Percentiles rank a stretch among this genome's conserved stretches.
These are phyloP conservation scores for Baffinella frigidus DNA, from an alignment of 208 protist species.

Conservation along the genomic window DNA sequence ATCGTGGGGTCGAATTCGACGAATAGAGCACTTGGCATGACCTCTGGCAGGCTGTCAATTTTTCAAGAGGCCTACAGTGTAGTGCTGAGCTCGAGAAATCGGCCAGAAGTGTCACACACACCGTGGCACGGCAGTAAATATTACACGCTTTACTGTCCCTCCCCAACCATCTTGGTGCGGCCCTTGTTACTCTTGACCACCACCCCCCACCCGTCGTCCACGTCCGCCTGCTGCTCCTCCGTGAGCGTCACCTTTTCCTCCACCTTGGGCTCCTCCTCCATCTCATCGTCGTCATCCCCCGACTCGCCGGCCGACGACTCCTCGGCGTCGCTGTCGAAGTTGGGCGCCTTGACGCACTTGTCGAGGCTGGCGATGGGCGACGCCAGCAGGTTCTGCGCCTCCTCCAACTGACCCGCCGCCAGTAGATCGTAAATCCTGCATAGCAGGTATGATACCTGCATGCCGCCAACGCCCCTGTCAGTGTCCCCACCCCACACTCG, in stretches of 20 bases:
- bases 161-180: no score
- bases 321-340: background rate
- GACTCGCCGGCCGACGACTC: background rate
- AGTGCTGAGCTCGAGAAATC: no score
- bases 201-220: conserved; percentile 57
- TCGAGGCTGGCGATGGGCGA: conserved; percentile 25
- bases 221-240: conserved; percentile 37
- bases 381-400: background rate
- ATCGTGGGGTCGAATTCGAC: no score
- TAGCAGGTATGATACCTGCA: conserved; percentile 22
- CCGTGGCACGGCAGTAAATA: no score
- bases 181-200: conserved; percentile 31
- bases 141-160: no score
- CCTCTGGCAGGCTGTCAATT: no score
- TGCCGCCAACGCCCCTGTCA: no score
- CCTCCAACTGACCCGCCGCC: background rate
- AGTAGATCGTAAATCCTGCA: conserved; percentile 16
- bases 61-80: no score
- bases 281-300: background rate
- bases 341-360: background rate
- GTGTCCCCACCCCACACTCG: no score
- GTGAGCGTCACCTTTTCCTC: background rate
- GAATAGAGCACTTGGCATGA: no score
- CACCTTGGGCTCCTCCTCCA: conserved; percentile 6
- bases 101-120: no score